These are phyloP conservation scores for Orbilia ellipsospora DNA, from an alignment of 2,329 filamentous ascomycete species.

Conservation along the genomic window DNA sequence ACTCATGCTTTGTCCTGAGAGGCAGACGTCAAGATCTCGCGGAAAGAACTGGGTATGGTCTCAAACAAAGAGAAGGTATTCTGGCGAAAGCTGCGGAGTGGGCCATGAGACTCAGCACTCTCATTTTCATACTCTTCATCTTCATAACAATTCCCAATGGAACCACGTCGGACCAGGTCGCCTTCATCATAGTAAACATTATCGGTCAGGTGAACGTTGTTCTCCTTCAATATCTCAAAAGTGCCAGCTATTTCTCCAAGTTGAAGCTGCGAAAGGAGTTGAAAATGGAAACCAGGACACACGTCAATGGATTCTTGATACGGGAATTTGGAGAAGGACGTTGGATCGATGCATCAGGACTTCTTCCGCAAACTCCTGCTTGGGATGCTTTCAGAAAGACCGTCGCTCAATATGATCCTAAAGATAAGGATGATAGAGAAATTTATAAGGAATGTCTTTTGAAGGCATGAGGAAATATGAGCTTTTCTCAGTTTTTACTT, in stretches of 20 bases:
- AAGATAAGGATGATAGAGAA: too few species aligned
- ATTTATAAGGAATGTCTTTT: too few species aligned
- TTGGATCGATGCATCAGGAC: not conserved
- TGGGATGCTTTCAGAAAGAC: not conserved
- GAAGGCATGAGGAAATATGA: too few species aligned
- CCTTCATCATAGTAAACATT: constrained; percentile 3
- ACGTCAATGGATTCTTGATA: constrained; percentile 1
- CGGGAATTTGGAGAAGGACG: constrained; percentile 3
- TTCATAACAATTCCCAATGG: constrained; percentile 20
- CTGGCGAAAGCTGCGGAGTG: too few species aligned
- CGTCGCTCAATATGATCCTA: not conserved
- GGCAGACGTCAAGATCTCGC: not conserved
- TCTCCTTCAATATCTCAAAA: constrained; percentile 1
- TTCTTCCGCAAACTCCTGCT: constrained; percentile 5
- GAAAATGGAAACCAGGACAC: not conserved
- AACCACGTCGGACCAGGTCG: constrained; percentile 6
- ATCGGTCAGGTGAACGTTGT: constrained; percentile 8
- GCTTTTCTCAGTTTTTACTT: too few species aligned
- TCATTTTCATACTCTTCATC: not conserved
- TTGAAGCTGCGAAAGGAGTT: not conserved
- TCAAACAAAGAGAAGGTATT: not conserved
- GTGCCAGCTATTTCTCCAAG: not conserved
- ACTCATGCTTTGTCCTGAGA: constrained; percentile 4
- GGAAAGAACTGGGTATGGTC: not conserved
- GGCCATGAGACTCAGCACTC: not conserved